These are phyloP conservation scores for Pilatotrama ljubarskyi DNA, from an alignment of 768 basidiomycete species.

Conservation along the genomic window DNA sequence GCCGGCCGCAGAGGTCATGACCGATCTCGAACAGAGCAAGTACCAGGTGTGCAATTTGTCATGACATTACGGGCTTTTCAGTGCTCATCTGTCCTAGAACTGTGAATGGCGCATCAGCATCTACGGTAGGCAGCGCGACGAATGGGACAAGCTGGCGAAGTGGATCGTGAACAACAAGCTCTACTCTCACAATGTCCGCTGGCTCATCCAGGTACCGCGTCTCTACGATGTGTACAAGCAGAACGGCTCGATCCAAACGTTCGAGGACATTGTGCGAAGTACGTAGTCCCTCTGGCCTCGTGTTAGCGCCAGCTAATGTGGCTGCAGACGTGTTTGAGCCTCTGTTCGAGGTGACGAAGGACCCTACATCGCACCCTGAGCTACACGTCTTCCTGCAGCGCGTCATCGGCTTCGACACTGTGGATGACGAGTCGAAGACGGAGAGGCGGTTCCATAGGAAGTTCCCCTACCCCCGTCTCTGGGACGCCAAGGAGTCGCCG, in stretches of 20 bases:
- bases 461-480: conserved; percentile 87
- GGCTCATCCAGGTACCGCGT: conserved; percentile 95
- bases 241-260: conserved; percentile 78
- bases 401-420: conserved; percentile 96
- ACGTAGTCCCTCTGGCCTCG: conserved; percentile 33
- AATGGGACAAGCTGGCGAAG: conserved; percentile 98
- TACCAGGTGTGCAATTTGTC: conserved; percentile 83
- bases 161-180: conserved; percentile 96
- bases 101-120: conserved; percentile 98
- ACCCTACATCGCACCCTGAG: conserved; percentile 88
- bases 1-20: conserved; percentile 80
- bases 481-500: conserved; percentile 88
- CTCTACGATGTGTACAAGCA: conserved; percentile 95
- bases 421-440: conserved; percentile 95
- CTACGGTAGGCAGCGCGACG: conserved; percentile 77
- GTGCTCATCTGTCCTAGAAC: conserved; percentile 50
- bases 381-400: conserved; percentile 94
- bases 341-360: conserved; percentile 92
- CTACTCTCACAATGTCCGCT: conserved; percentile 94
- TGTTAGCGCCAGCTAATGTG: background rate
- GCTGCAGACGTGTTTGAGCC: conserved; percentile 84
- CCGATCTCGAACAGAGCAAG: conserved; percentile 97
- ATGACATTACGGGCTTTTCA: background rate
- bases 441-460: conserved; percentile 92
- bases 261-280: conserved; percentile 92